Evolutionary conservation across 495 filamentous ascomycete genomes (phyloP).

Genomic region (Daldinia concentrica): DNA sequence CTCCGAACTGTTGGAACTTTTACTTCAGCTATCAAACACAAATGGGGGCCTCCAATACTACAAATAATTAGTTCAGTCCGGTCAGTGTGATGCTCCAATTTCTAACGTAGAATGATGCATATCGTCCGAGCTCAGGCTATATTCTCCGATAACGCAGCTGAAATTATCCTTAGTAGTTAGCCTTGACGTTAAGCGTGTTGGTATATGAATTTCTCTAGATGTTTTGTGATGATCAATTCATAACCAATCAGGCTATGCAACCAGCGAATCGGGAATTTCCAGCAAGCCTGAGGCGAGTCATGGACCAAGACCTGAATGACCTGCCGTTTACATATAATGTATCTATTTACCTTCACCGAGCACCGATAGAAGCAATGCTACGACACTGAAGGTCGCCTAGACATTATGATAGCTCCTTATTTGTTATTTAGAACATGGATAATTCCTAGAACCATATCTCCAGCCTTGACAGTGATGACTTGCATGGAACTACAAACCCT

Average conservation of each 20-base stretch:
- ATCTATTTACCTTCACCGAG: slow-evolving; percentile 20
- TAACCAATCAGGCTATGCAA: slow-evolving; percentile 30
- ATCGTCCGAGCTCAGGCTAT: slow-evolving; percentile 32
- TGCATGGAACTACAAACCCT: slow-evolving; percentile 30
- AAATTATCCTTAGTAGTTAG: slow-evolving; percentile 25
- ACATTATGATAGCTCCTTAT: background rate
- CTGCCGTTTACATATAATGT: slow-evolving; percentile 2
- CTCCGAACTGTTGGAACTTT: background rate
- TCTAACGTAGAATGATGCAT: slow-evolving; percentile 8
- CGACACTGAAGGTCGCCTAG: background rate
- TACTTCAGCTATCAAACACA: background rate
- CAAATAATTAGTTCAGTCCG: background rate
- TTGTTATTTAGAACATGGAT: background rate
- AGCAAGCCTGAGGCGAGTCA: slow-evolving; percentile 29
- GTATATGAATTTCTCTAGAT: slow-evolving; percentile 14
- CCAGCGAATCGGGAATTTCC: slow-evolving; percentile 18
- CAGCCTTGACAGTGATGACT: slow-evolving; percentile 30
- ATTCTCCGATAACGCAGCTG: slow-evolving; percentile 10
- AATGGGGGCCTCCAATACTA: background rate
- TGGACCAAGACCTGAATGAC: slow-evolving; percentile 12
- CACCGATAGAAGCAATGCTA: slow-evolving; percentile 16
- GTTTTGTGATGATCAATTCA: slow-evolving; percentile 11
- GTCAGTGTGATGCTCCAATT: slow-evolving; percentile 3
- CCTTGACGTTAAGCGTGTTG: background rate
- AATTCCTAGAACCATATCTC: slow-evolving; percentile 12